These are phyloP conservation scores for Penicillium roqueforti DNA, from an alignment of 495 filamentous ascomycete species.

Conservation along the genomic window DNA sequence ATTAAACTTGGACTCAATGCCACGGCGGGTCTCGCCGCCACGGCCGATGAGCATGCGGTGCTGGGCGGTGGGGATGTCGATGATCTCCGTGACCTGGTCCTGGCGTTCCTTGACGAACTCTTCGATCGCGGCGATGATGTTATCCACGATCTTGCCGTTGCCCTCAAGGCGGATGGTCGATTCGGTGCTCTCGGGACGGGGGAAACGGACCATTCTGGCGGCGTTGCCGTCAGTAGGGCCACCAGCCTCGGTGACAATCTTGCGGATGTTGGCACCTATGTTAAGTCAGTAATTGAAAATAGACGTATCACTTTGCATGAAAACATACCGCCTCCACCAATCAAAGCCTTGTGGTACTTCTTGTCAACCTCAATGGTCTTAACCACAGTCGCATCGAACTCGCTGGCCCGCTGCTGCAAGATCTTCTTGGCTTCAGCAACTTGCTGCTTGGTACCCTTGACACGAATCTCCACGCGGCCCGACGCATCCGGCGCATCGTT, in stretches of 20 bases:
- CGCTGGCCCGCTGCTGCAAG: conserved; percentile 72
- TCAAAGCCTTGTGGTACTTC: conserved; percentile 85
- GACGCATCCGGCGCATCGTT: conserved; percentile 56
- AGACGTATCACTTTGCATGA: not conserved
- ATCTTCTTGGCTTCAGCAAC: conserved; percentile 87
- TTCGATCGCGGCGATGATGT: conserved; percentile 77
- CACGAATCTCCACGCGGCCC: conserved; percentile 72
- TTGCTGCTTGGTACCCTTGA: conserved; percentile 85
- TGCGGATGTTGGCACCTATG: conserved; percentile 78
- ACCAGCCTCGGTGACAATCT: conserved; percentile 82
- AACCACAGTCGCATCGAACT: conserved; percentile 81
- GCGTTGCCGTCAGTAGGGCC: conserved; percentile 80
- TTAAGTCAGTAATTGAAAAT: conserved; percentile 31
- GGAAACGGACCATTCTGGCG: conserved; percentile 87
- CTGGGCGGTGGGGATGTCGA: conserved; percentile 82
- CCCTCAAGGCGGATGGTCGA: conserved; percentile 85
- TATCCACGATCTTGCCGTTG: conserved; percentile 74
- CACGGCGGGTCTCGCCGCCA: conserved; percentile 77
- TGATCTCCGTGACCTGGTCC: conserved; percentile 65
- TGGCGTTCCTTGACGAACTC: conserved; percentile 73
- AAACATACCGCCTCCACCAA: conserved; percentile 78
- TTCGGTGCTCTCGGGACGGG: conserved; percentile 69
- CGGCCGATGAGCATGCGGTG: conserved; percentile 89
- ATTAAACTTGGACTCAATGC: conserved; percentile 84
- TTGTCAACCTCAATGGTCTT: conserved; percentile 83